Base-by-base conservation (phyloP, 108 stramenopile genomes). In the Seminavis robusta region DNA sequence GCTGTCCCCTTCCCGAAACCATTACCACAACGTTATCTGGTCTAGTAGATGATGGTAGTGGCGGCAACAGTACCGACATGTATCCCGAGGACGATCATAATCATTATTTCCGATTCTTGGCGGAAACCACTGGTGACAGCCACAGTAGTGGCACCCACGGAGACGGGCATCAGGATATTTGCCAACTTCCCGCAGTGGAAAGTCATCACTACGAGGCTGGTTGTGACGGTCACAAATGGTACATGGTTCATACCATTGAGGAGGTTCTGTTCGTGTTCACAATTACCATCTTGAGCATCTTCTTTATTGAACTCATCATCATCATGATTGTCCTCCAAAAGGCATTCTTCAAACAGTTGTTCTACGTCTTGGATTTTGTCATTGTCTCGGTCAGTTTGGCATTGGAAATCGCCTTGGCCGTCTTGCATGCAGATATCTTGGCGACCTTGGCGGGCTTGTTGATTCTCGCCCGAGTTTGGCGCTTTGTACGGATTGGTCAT, bases 401-500 rank as follows among this genome's bases (percentile, higher is more conserved):
- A 6, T 34, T 76, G 47, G 82, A 84, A 39, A n/a, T 79, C 1
- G 7, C 33, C 27, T 70, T 74, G 1, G 43, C 58, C 39, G 21
- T 60, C 32, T 16, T 63, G 17, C 45, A 67, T 27, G 46, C 59
- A 17, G 58, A 53, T 8, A 25, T 67, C 8, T 23, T 11, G 7
- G 33, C 52, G 16, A 41, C 42, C 21, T 43, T 56, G 17, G 57
- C 23, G 20, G 63, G 68, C 1, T 40, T 76, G 17, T 27, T 76
- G 16, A 47, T 76, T 29, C 36, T 79, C 16, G 65, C 32, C 16
- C 67, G 82, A 13, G 2, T 79, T 1, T 84, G 82, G 82, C 45
- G 82, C 4, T 84, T 84, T 48, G 53, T 84, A 5, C 62, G 82
- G 10, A 79, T 84, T 40, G 72, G 77, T 30, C 82, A 84, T 52